Conservation (phyloP, 2,329 filamentous ascomycete genomes). For the Helicocarpus griseus region DNA sequence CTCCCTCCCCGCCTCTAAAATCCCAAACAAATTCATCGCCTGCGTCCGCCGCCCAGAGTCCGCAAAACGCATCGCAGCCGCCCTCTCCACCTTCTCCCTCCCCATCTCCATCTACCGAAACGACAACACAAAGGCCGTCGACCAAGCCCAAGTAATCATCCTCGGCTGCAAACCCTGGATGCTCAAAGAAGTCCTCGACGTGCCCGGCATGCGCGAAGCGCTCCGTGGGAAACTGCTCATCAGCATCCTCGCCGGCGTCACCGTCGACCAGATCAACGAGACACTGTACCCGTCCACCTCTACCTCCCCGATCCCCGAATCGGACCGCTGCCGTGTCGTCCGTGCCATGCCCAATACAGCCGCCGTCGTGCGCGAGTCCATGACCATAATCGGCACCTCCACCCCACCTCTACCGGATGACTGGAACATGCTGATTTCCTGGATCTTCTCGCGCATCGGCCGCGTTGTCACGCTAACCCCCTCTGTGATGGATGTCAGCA, state of each 20-base stretch:
- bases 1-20: slow-evolving; percentile 40
- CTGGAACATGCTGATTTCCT: slow-evolving; percentile 38
- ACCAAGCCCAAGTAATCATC: slow-evolving; percentile 62
- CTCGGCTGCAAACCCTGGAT: slow-evolving; percentile 74
- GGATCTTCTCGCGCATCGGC: slow-evolving; percentile 47
- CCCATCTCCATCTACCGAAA: slow-evolving; percentile 59
- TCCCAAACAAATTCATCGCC: slow-evolving; percentile 69
- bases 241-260: slow-evolving; percentile 70
- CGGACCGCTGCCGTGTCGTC: slow-evolving; percentile 46
- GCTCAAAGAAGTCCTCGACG: slow-evolving; percentile 57
- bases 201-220: slow-evolving; percentile 60
- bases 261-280: slow-evolving; percentile 56
- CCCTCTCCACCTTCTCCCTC: slow-evolving; percentile 54
- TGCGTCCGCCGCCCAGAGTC: slow-evolving; percentile 64
- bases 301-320: slow-evolving; percentile 33
- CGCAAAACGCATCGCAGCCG: slow-evolving; percentile 57
- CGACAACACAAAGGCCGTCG: slow-evolving; percentile 59
- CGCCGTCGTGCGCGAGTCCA: slow-evolving; percentile 65
- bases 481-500: slow-evolving; percentile 46
- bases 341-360: slow-evolving; percentile 82
- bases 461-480: slow-evolving; percentile 42
- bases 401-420: slow-evolving; percentile 37
- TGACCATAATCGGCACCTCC: slow-evolving; percentile 65
- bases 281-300: slow-evolving; percentile 50
- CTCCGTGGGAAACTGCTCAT: slow-evolving; percentile 72